phyloP scores from a whole-genome alignment of 306 rosid genomes.

The Alnus glutinosa region DNA sequence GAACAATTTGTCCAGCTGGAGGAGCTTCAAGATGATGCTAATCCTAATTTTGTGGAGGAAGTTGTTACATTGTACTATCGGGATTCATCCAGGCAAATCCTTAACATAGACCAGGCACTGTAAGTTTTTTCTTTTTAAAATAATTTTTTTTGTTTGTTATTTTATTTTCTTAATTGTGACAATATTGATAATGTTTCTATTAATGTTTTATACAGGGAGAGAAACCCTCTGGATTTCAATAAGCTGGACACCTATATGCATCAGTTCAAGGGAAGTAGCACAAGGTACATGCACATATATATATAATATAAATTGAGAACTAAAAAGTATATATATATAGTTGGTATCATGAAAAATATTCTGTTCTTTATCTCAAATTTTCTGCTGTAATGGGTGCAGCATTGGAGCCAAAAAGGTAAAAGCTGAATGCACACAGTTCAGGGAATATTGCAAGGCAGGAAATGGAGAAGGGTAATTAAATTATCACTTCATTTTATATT shows the following conservation, averaged over 20 bases:
- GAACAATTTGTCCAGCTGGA: conserved; percentile 89
- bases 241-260: conserved; percentile 77
- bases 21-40: conserved; percentile 83
- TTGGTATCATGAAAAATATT: conserved; percentile 18
- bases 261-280: conserved; percentile 92
- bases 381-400: conserved; percentile 51
- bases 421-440: conserved; percentile 76
- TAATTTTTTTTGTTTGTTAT: not conserved
- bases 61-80: conserved; percentile 72
- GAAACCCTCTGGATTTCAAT: conserved; percentile 59
- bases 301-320: not conserved
- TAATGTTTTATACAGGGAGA: conserved; percentile 48
- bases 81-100: conserved; percentile 68
- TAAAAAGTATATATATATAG: not conserved
- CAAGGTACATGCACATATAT: conserved; percentile 49
- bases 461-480: conserved; percentile 76
- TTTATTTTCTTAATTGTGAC: not conserved
- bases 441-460: conserved; percentile 71
- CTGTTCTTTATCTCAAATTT: conserved; percentile 35
- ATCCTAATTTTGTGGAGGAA: conserved; percentile 92
- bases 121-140: conserved; percentile 24
- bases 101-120: conserved; percentile 74
- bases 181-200: conserved; percentile 5
- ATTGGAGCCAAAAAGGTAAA: conserved; percentile 94
- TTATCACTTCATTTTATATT: conserved; percentile 8